A percentile compares a stretch with the other conserved stretches of the same genome.
phyloP scores from a whole-genome alignment of 352 stramenopile genomes.

The Blastocystis sp. region DNA sequence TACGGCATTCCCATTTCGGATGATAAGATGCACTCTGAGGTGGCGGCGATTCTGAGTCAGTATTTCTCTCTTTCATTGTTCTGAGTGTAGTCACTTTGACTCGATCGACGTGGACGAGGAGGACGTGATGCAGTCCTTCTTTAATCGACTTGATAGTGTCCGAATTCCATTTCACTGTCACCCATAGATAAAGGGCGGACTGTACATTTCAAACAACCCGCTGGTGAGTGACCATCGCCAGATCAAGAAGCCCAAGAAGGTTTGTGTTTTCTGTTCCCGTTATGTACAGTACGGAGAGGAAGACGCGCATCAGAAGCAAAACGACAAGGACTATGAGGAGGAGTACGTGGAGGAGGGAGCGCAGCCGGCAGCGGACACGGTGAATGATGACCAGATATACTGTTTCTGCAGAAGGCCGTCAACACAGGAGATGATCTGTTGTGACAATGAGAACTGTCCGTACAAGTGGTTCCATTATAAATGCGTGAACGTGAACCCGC shows the following conservation, averaged over 20 bases:
- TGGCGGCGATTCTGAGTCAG: constrained; percentile 20
- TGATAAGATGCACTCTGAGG: constrained; percentile 20
- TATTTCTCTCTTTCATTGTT: neutral
- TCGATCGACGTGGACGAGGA: constrained; percentile 21
- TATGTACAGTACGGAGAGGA: constrained; percentile 36
- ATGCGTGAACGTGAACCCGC: constrained; percentile 47
- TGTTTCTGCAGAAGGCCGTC: constrained; percentile 38
- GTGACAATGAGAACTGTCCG: constrained; percentile 65
- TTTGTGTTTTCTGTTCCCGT: neutral
- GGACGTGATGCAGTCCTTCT: neutral
- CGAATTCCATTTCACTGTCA: neutral
- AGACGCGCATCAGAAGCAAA: neutral
- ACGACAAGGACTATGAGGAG: constrained; percentile 6
- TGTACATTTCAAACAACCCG: neutral
- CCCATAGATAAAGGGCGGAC: neutral
- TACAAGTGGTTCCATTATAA: constrained; percentile 74
- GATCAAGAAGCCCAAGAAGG: constrained; percentile 60
- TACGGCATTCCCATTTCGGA: constrained; percentile 50
- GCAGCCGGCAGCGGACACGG: neutral
- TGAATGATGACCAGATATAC: neutral
- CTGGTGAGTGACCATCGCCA: neutral
- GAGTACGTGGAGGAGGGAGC: constrained; percentile 14
- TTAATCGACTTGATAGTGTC: constrained; percentile 12
- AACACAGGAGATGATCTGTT: constrained; percentile 70
- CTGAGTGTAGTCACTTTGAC: constrained; percentile 20